Base-by-base conservation (phyloP, 148 eudicot genomes). In the Chenopodium suecicum region DNA sequence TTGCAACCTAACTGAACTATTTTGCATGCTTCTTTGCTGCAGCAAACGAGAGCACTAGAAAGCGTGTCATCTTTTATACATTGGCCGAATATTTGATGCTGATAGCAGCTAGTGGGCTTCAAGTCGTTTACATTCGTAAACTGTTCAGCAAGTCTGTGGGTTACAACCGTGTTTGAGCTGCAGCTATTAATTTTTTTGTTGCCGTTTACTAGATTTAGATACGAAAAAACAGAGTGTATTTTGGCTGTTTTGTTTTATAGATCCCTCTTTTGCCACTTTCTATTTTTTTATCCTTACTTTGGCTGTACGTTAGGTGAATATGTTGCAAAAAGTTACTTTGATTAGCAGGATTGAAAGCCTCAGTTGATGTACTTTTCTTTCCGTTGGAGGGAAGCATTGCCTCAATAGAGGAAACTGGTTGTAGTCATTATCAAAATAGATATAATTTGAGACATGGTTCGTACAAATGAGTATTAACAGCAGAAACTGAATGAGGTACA, bases 1-100 rank as follows among this genome's bases (percentile, higher is more conserved):
- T n/a, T 22, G 13, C 71, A 80, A 60, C 22, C 60, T 60, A 56
- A 71, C 70, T 23, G 62, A 66, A 64, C 79, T 34, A 19, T 16
- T 16, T 31, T 48, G 48, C 41, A 48, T 72, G 70, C 81, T 46
- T 66, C 14, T 34, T 31, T 75, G 46, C 4, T 70, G 80, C 83
- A 85, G 88, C 88, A 79, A 85, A 85, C 47, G 88, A 85, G 78
- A 85, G 88, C 73, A 85, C 88, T 54, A 82, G 88, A 73, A 82
- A 79, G 74, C 85, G 88, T 9, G 85, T 85, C 70, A 79, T 82
- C 32, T 85, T 82, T 50, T 85, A 82, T 78, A 85, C 88, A 19
- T 77, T 85, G 85, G 85, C 85, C 2, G 88, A 85, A 23, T 85
- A 85, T 62, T 2, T 82, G 73, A 41, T 76, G 77, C 85, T 85